Evolutionary conservation across 2,329 filamentous ascomycete genomes (phyloP), one percentile per base, ranked within the genome.

Genomic region (Xylariaceae sp.): DNA sequence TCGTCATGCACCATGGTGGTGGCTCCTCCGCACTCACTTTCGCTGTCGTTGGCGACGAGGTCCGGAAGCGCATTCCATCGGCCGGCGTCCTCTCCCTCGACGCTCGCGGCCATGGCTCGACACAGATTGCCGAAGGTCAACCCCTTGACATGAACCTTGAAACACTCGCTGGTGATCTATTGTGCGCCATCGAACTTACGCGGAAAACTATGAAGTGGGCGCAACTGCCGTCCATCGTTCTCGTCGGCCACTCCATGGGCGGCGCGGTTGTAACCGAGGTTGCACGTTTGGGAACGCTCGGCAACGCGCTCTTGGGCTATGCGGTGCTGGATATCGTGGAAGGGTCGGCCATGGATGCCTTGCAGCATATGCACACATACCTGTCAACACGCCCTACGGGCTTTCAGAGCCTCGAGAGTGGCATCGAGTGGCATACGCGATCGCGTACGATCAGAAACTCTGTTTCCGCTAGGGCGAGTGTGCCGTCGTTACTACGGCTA

Each of bases 241-340:
- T 97, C 1, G 84, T 99, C 7, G 94, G 94, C 28, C 94, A 99
- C 72, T 96, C 90, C 38, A 82, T 97, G 2, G 94, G 94, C 48
- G 94, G 94, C 13, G 93, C 93, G 6, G 89, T 97, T 0, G 84
- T 96, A 9, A 95, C 90, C 0, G 84, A 96, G 64, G 77, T 95
- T 50, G 91, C 92, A 12, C 84, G 81, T 64, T 79, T 78, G 16
- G 83, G 83, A 1, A 73, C 77, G 38, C 73, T 96, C 34, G 89
- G 87, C 1, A 69, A 73, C 36, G 80, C 84, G 22, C 69, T 97
- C 1, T 75, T 97, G 14, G 94, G 90, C 17, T 96, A 93, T 71
- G 89, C 86, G 3, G 92, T 97, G 7, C 77, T 99, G 14, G 94
- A 99, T 71, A 90, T 99, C 5, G 94, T 99, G 28, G 94, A 99